Evolutionary conservation across 202 grass and related monocot genomes (phyloP).

Genomic region (Panicum hallii): DNA sequence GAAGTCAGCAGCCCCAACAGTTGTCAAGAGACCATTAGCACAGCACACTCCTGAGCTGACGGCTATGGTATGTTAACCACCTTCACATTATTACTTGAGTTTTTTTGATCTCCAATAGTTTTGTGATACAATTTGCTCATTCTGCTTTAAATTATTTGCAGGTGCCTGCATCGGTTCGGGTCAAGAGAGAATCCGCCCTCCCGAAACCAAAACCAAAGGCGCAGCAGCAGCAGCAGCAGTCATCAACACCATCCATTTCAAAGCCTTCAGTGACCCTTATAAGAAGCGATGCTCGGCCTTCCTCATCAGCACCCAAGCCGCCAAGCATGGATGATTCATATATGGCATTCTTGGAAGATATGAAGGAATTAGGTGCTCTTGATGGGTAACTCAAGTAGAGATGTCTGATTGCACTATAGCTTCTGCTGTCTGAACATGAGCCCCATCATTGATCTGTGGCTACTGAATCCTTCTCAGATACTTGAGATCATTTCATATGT

Average conservation of each 20-base stretch:
- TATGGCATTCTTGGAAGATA: conserved; percentile 97
- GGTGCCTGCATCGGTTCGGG: conserved; percentile 94
- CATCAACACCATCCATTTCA: conserved; percentile 38
- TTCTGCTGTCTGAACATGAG: not conserved
- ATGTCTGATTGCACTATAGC: conserved; percentile 7
- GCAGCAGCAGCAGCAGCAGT: conserved; percentile 56
- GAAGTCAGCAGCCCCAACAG: conserved; percentile 93
- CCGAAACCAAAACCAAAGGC: conserved; percentile 83
- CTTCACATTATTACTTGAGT: not conserved
- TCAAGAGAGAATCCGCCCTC: conserved; percentile 87
- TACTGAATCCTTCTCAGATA: conserved; percentile 20
- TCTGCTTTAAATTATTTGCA: conserved; percentile 43
- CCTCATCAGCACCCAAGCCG: conserved; percentile 57
- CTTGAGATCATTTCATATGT: conserved; percentile 24
- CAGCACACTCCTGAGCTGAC: conserved; percentile 97
- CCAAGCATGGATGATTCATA: conserved; percentile 97
- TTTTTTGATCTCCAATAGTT: not conserved
- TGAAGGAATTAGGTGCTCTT: conserved; percentile 91
- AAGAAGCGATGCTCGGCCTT: conserved; percentile 58
- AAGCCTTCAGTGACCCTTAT: conserved; percentile 49
- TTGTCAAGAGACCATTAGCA: conserved; percentile 96
- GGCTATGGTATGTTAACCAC: conserved; percentile 72
- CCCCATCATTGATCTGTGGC: not conserved
- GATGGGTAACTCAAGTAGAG: conserved; percentile 58
- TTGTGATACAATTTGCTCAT: not conserved